Base-by-base conservation (phyloP, 1,139 yeast genomes). In the Debaryomycetaceae sp. region DNA sequence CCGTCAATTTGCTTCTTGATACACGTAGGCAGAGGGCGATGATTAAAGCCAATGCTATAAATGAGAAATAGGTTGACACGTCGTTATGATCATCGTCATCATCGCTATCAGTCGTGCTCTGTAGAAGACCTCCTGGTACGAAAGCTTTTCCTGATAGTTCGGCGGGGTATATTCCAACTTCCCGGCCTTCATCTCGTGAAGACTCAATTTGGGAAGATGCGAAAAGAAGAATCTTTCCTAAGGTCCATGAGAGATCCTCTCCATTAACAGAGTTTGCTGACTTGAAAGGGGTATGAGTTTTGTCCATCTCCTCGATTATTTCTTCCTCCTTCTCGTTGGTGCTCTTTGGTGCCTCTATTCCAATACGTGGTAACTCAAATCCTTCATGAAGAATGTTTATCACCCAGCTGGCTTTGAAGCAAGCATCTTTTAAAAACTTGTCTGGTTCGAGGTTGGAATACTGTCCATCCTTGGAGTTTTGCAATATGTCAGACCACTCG, bases 321-420 rank as follows among this genome's bases (percentile, higher is more conserved):
- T 56, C 55, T 35, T 58, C 54, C 4, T 50, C 52, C 2, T 45
- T 45, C 9, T 54, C 56, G 33, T 49, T 42, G 40, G 55, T 45
- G 42, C 52, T 50, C 40, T 60, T 45, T 2, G 60, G 59, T 0
- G 73, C 58, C 37, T 81, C 85, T 36, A 81, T 49, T 6, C 79
- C 87, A 9, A 80, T 65, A 48, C 89, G 61, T 1, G 95, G 95
- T 36, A 87, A 66, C 37, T 78, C 84, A 58, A 85, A 86, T 0
- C 95, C 95, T 54, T 87, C 95, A 55, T 87, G 95, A 37, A 87
- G 65, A 13, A 87, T 71, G 59, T 83, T 85, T 35, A 85, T 71
- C 2, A 87, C 87, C 95, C 95, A 87, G 53, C 83, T 80, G 6
- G 93, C 91, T 55, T 87, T 87, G 65, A 87, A 87, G 60, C 95